Evolutionary conservation across 1,284 basidiomycete species (phyloP), one percentile per base, ranked within the genome.

Genomic region (Trichosporon inkin): DNA sequence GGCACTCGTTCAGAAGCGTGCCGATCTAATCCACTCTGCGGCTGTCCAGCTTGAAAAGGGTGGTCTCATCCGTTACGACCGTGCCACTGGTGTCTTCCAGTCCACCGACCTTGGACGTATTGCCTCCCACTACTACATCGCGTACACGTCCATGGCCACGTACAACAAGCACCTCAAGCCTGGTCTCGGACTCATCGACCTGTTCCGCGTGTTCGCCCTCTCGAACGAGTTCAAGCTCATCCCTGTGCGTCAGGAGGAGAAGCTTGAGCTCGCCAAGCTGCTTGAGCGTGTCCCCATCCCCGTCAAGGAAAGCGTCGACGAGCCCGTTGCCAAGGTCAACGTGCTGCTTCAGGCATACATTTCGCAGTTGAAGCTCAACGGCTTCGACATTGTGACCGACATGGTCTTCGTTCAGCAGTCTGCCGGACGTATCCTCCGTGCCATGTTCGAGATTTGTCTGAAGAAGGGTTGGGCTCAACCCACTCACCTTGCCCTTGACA

Each of bases 391-490:
- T 17, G 90, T 98, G 16, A 92, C 95, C 1, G 95, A 99, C 76
- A 99, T 99, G 96, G 94, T 98, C 6, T 97, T 92, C 71, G 86
- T 95, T 5, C 89, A 91, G 67, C 91, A 94, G 72, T 93, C 90
- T 2, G 91, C 91, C 2, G 91, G 91, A 49, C 88, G 90, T 75
- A 98, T 99, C 70, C 81, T 99, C 39, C 90, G 94, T 17, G 95
- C 96, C 14, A 90, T 99, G 75, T 99, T 96, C 68, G 95, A 99
- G 80, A 99, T 99, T 57, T 99, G 95, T 75, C 81, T 98, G 63
- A 97, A 96, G 80, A 87, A 94, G 60, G 95, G 95, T n/a, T 99
- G 95, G 92, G 93, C 96, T 0, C 82, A 90, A 6, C 90, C 95
- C 0, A 92, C 93, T 1, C 88, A 92, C 64, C 87, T 90, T 24